phyloP scores from a whole-genome alignment of 1,284 basidiomycete species.

The Fomitopsis betulina region DNA sequence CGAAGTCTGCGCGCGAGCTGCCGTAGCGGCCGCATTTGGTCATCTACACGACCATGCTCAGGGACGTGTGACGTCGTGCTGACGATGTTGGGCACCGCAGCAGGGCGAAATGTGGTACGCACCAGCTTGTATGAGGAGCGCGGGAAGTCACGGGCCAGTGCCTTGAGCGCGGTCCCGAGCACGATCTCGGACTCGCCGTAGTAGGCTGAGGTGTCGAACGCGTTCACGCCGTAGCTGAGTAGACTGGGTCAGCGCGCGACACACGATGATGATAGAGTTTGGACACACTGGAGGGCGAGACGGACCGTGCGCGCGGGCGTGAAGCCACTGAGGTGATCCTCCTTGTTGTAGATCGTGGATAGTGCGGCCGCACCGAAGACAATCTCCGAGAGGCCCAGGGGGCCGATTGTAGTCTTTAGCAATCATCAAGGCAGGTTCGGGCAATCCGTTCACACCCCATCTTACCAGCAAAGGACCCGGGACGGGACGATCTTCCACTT shows the following conservation, averaged over 20 bases:
- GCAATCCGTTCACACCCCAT: neutral
- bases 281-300: slow-evolving; percentile 68
- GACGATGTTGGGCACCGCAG: neutral
- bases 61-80: neutral
- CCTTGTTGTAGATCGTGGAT: slow-evolving; percentile 68
- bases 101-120: slow-evolving; percentile 15
- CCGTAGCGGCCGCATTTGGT: slow-evolving; percentile 96
- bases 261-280: neutral
- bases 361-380: slow-evolving; percentile 72
- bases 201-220: slow-evolving; percentile 88
- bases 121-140: slow-evolving; percentile 78
- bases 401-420: slow-evolving; percentile 26
- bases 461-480: slow-evolving; percentile 36
- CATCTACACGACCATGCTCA: slow-evolving; percentile 43
- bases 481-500: slow-evolving; percentile 44
- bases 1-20: slow-evolving; percentile 54
- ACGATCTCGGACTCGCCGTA: slow-evolving; percentile 92
- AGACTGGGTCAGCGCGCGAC: neutral
- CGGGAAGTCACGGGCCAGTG: slow-evolving; percentile 69
- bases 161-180: slow-evolving; percentile 70
- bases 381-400: slow-evolving; percentile 42
- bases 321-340: slow-evolving; percentile 53
- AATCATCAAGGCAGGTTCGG: neutral
- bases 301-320: slow-evolving; percentile 71
- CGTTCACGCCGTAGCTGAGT: slow-evolving; percentile 78